Conservation (phyloP, 1,139 yeast species). For the Geotrichum fermentans region DNA sequence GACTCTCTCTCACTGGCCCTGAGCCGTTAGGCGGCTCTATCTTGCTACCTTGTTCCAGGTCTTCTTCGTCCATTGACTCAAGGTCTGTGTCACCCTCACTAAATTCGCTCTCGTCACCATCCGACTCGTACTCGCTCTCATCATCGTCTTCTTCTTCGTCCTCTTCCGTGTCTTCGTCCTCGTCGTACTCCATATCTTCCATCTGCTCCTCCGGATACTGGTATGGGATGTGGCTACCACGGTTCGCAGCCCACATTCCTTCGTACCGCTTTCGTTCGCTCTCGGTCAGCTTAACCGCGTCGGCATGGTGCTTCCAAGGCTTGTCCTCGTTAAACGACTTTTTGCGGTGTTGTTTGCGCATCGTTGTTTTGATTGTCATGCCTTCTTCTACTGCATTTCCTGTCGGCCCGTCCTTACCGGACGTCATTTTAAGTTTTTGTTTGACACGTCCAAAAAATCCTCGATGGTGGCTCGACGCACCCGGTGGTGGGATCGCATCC, state of each 20-base stretch:
- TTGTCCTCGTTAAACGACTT: constrained; percentile 74
- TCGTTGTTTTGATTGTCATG: constrained; percentile 49
- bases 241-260: constrained; percentile 88
- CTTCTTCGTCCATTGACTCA: not conserved
- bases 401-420: not conserved
- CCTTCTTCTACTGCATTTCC: not conserved
- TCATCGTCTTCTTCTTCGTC: constrained; percentile 16
- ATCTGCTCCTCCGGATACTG: constrained; percentile 30
- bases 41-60: not conserved
- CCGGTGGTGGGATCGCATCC: constrained; percentile 3
- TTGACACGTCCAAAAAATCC: constrained; percentile 16
- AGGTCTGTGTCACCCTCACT: constrained; percentile 21
- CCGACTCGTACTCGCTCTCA: constrained; percentile 14
- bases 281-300: constrained; percentile 55
- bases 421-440: constrained; percentile 11
- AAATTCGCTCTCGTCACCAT: constrained; percentile 15
- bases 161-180: constrained; percentile 17
- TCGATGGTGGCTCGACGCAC: not conserved
- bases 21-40: not conserved
- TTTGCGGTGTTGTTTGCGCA: constrained; percentile 56
- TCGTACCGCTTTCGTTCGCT: constrained; percentile 82
- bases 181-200: constrained; percentile 22
- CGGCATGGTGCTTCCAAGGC: constrained; percentile 90
- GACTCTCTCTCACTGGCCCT: too few relatives aligned
- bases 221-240: constrained; percentile 53